Percentiles rank a stretch among this genome's conserved stretches.
phyloP scores from a whole-genome alignment of 2,329 filamentous ascomycete genomes.

The Trichoderma oligosporum region DNA sequence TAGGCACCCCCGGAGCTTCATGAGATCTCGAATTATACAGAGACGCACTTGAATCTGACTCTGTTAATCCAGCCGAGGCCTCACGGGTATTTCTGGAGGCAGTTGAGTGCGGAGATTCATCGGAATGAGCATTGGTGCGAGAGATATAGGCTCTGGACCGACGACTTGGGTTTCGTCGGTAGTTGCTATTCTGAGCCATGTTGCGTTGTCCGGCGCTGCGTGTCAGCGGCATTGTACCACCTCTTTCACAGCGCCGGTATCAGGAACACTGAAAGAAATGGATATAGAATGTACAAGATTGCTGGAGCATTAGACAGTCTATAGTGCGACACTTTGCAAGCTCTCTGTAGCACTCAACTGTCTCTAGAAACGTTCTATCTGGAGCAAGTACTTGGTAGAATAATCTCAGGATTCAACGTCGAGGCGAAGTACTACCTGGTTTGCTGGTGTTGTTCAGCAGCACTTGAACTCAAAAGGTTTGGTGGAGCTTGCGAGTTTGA shows the following conservation, averaged over 20 bases:
- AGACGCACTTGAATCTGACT: not conserved
- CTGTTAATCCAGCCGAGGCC: not conserved
- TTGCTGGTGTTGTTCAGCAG: no score
- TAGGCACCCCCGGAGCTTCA: not conserved
- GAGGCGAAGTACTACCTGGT: no score
- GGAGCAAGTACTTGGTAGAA: no score
- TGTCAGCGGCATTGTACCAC: constrained; percentile 29
- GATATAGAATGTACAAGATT: not conserved
- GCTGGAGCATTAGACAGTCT: not conserved
- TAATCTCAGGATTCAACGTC: no score
- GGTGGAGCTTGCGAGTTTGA: no score
- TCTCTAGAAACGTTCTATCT: not conserved
- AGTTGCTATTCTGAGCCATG: constrained; percentile 26
- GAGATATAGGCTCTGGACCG: not conserved
- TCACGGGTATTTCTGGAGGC: not conserved
- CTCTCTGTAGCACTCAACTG: not conserved
- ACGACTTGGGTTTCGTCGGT: constrained; percentile 15
- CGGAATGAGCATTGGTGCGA: not conserved
- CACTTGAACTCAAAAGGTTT: no score
- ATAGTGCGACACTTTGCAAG: not conserved
- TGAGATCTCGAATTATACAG: not conserved
- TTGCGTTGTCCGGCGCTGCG: constrained; percentile 25
- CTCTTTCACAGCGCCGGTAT: not conserved
- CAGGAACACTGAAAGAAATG: not conserved
- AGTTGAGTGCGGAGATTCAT: not conserved